Percentiles rank a stretch among this genome's conserved stretches.
These are phyloP conservation scores for Biscutella laevigata DNA, from an alignment of 441 rosid species.

Conservation along the genomic window DNA sequence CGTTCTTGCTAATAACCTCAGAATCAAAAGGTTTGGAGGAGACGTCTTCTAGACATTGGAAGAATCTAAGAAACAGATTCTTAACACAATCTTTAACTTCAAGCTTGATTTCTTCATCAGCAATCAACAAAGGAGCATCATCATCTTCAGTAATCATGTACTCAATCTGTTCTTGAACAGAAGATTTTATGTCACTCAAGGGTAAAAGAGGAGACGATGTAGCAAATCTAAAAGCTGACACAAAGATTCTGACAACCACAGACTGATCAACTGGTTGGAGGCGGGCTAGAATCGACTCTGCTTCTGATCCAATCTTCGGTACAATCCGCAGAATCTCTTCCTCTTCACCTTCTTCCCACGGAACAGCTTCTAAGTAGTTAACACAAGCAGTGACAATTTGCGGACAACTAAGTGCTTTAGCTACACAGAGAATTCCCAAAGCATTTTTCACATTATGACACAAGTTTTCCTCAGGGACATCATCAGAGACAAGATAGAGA, in stretches of 20 bases:
- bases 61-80: conserved; percentile 41
- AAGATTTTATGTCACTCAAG: conserved; percentile 49
- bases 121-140: conserved; percentile 60
- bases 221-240: conserved; percentile 61
- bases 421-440: conserved; percentile 65
- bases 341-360: conserved; percentile 96
- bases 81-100: conserved; percentile 58
- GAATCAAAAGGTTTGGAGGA: conserved; percentile 28
- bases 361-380: conserved; percentile 83
- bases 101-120: conserved; percentile 49
- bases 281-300: conserved; percentile 67
- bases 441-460: conserved; percentile 77
- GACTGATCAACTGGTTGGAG: conserved; percentile 63
- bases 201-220: conserved; percentile 52
- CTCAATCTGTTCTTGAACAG: conserved; percentile 82
- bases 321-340: conserved; percentile 69
- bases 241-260: conserved; percentile 44
- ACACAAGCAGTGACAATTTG: conserved; percentile 57
- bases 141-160: conserved; percentile 93
- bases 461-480: conserved; percentile 41
- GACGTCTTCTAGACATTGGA: conserved; percentile 39
- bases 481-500: conserved; percentile 48
- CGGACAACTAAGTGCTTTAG: conserved; percentile 59
- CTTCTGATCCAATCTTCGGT: conserved; percentile 60
- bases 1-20: conserved; percentile 28